phyloP scores from a whole-genome alignment of 2,329 filamentous ascomycete species.

The Aspergillus sp. region DNA sequence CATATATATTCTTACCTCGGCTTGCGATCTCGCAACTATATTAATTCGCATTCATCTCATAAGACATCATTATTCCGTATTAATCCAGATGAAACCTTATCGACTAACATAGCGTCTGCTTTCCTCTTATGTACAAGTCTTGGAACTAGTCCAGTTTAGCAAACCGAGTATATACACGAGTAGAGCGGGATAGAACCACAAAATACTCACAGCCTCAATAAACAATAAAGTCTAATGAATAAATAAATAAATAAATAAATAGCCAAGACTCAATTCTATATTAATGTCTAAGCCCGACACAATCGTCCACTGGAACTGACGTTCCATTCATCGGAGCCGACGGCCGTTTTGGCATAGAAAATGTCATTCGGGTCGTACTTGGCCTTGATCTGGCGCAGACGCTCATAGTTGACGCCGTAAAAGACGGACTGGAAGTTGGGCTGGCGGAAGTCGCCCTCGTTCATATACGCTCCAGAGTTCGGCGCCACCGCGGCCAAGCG shows the following conservation, averaged over 20 bases:
- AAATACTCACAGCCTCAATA: no score
- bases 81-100: no score
- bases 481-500: conserved; percentile 32
- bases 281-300: conserved; percentile 22
- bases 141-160: no score
- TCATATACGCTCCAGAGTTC: conserved; percentile 36
- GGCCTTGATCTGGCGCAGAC: conserved; percentile 32
- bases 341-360: conserved; percentile 40
- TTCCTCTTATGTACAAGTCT: no score
- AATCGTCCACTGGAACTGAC: conserved; percentile 33
- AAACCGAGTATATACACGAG: no score
- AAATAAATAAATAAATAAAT: background rate
- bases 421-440: conserved; percentile 37
- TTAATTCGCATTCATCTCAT: no score
- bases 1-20: no score
- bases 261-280: background rate
- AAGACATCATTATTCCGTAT: no score
- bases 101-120: no score
- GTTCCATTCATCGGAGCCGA: conserved; percentile 49
- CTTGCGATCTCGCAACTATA: no score
- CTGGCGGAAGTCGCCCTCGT: conserved; percentile 40
- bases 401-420: conserved; percentile 38
- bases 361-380: conserved; percentile 38
- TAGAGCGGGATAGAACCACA: no score
- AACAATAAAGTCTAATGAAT: no score